phyloP scores from a whole-genome alignment of 2,329 filamentous ascomycete genomes.

The Aspergillus japonicus region DNA sequence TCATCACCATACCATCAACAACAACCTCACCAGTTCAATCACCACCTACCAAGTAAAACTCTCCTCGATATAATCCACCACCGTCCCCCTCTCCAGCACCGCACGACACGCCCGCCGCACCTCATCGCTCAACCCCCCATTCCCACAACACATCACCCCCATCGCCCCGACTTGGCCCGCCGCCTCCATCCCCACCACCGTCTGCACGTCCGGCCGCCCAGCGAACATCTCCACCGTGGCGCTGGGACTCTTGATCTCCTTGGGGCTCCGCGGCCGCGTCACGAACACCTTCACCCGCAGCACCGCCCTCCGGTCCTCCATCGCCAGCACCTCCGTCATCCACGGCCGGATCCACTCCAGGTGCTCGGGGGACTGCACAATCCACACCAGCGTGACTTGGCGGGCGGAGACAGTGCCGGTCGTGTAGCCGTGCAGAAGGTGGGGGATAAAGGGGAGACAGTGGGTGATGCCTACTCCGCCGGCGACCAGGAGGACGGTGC shows the following conservation, averaged over 20 bases:
- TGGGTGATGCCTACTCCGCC: constrained; percentile 94
- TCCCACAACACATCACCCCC: constrained; percentile 78
- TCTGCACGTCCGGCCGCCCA: constrained; percentile 78
- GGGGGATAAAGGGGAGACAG: constrained; percentile 80
- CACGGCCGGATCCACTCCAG: constrained; percentile 90
- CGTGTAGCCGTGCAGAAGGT: constrained; percentile 67
- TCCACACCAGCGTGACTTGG: constrained; percentile 80
- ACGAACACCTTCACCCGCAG: constrained; percentile 87
- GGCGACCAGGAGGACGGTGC: constrained; percentile 83
- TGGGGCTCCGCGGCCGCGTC: constrained; percentile 77
- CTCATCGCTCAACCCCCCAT: constrained; percentile 72
- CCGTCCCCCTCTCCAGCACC: constrained; percentile 57
- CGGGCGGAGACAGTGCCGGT: constrained; percentile 73
- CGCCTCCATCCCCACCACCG: constrained; percentile 78
- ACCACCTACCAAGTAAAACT: constrained; percentile 57
- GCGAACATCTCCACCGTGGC: constrained; percentile 88
- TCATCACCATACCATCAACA: no score
- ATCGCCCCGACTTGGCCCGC: constrained; percentile 81
- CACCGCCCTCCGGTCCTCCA: constrained; percentile 77
- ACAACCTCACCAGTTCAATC: neutral
- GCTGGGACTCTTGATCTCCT: constrained; percentile 73
- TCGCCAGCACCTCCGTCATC: constrained; percentile 71
- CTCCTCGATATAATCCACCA: constrained; percentile 75
- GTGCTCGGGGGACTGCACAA: constrained; percentile 81
- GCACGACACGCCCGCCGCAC: constrained; percentile 67